These are phyloP conservation scores for Spinellus fusiger DNA, from an alignment of 192 early-diverging fungal genomes.

Conservation along the genomic window DNA sequence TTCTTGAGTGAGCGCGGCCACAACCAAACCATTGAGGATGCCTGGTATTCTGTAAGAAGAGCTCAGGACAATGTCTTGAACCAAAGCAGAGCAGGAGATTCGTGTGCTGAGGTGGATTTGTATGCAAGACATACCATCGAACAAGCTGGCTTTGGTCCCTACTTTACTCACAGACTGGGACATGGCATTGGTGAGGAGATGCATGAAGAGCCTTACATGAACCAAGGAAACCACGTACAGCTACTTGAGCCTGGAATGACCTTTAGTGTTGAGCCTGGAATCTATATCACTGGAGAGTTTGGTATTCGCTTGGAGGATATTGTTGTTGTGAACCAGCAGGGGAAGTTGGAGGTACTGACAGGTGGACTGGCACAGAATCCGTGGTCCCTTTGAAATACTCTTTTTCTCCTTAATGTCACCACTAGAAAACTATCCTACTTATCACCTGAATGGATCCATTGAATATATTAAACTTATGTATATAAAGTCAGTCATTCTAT, in stretches of 20 bases:
- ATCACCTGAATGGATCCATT: too few species aligned
- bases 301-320: constrained; percentile 33
- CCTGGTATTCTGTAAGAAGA: constrained; percentile 41
- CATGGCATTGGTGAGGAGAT: constrained; percentile 49
- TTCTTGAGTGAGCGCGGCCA: constrained; percentile 28
- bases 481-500: too few species aligned
- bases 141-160: constrained; percentile 32
- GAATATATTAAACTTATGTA: too few species aligned
- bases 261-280: constrained; percentile 48
- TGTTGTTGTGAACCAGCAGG: constrained; percentile 26
- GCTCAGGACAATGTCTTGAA: constrained; percentile 37
- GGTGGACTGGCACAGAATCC: constrained; percentile 27
- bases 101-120: constrained; percentile 43
- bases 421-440: too few species aligned
- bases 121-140: constrained; percentile 35
- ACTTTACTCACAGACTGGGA: constrained; percentile 46
- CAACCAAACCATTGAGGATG: constrained; percentile 35
- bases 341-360: constrained; percentile 24
- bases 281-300: constrained; percentile 41
- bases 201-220: constrained; percentile 52
- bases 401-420: neutral
- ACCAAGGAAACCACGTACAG: constrained; percentile 37
- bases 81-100: constrained; percentile 14
- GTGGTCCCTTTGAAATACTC: constrained; percentile 22
- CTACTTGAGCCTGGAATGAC: constrained; percentile 38